Percentiles rank a stretch among this genome's conserved stretches.
Conservation (phyloP, 148 eudicot genomes). For the Rhododendron vialii region DNA sequence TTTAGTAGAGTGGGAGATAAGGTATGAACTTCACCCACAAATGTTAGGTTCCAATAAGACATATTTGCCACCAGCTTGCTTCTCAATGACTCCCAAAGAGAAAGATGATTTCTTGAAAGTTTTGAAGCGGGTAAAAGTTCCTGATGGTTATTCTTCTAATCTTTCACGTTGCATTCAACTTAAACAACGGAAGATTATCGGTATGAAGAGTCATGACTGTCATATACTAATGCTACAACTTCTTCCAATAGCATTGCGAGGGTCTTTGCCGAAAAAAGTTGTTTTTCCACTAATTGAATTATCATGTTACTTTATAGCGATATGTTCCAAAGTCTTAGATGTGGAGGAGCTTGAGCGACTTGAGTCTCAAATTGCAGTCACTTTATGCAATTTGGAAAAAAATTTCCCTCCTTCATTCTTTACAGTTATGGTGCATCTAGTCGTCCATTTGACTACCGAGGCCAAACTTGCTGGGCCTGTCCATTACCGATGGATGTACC, state of each 20-base stretch:
- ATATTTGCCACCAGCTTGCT: too few relatives aligned
- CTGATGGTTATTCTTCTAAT: background rate
- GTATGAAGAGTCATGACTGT: background rate
- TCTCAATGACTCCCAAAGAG: too few relatives aligned
- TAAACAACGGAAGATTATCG: background rate
- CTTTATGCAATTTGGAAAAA: background rate
- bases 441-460: background rate
- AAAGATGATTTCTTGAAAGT: too few relatives aligned
- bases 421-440: background rate
- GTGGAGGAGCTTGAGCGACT: background rate
- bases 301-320: background rate
- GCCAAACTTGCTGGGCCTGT: background rate
- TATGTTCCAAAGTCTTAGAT: background rate
- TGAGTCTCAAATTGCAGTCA: background rate
- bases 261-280: background rate
- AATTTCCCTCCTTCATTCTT: background rate
- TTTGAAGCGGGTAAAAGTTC: too few relatives aligned
- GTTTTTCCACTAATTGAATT: background rate
- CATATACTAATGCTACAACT: background rate
- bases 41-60: too few relatives aligned
- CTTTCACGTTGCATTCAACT: background rate
- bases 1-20: too few relatives aligned
- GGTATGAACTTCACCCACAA: too few relatives aligned
- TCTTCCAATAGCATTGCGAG: background rate
- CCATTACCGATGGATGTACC: background rate